Evolutionary conservation across 495 filamentous ascomycete genomes (phyloP).

Genomic region (Penicillium coffeae): DNA sequence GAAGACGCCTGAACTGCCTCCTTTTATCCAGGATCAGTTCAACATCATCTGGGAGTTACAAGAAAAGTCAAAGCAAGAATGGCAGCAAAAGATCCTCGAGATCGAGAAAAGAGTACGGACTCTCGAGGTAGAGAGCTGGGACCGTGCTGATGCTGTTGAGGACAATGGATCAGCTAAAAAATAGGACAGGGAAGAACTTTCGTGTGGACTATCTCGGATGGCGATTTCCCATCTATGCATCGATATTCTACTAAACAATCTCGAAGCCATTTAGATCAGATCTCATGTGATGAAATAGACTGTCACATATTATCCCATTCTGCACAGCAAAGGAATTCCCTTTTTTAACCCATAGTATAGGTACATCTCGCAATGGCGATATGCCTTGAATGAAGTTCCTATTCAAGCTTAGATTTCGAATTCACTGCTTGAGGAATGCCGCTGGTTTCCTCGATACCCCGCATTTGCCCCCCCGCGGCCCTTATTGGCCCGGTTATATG

Average conservation of each 20-base stretch:
- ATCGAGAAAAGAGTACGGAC: conserved; percentile 52
- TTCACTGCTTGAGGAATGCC: too few relatives aligned
- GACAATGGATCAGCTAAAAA: conserved; percentile 56
- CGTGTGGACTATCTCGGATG: not conserved
- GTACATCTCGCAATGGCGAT: too few relatives aligned
- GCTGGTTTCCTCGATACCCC: too few relatives aligned
- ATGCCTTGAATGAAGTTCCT: too few relatives aligned
- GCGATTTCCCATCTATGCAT: not conserved
- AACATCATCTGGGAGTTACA: conserved; percentile 62
- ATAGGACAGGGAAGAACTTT: conserved; percentile 1
- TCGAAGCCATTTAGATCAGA: too few relatives aligned
- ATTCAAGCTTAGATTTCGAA: too few relatives aligned
- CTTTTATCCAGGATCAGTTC: conserved; percentile 66
- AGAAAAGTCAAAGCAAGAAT: conserved; percentile 50
- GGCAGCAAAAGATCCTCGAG: conserved; percentile 47
- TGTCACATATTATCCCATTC: too few relatives aligned
- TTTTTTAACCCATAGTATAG: too few relatives aligned
- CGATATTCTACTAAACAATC: not conserved
- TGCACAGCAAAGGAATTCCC: too few relatives aligned
- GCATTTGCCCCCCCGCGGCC: not conserved
- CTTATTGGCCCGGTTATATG: not conserved
- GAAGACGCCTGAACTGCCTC: conserved; percentile 52
- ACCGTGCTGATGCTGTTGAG: conserved; percentile 65
- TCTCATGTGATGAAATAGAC: too few relatives aligned
- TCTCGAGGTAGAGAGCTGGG: conserved; percentile 73